Evolutionary conservation across 495 filamentous ascomycete species (phyloP), one percentile per base, ranked within the genome.

Genomic region (Lasiosphaeris hirsuta): DNA sequence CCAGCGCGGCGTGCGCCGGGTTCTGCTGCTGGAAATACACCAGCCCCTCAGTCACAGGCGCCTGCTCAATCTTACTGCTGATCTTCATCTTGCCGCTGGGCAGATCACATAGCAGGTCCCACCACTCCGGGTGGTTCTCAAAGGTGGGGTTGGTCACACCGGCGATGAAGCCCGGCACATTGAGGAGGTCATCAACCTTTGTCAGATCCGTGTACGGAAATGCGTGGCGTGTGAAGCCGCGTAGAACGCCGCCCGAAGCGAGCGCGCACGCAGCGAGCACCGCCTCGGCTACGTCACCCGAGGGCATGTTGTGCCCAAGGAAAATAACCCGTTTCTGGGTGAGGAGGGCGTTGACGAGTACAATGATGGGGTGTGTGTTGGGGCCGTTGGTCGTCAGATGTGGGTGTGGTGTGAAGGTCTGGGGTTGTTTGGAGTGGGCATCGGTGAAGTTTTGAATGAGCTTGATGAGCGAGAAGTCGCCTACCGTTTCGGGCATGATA

Each of bases 141-240:
- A 99, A 97, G 0, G 89, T 90, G 8, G 92, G 94, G 71, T 99
- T 99, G 2, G 94, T 99, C 14, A 99, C 94, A 56, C 94, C 94
- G 15, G 94, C 94, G 65, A 99, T 95, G 69, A 99, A 99, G 7
- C 94, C 94, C 15, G 95, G 92, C 1, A 99, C 95, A 59, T 90
- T 89, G 34, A 97, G 79, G 6, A 99, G 82, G 68, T 97, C 94
- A 62, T 99, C 94, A 47, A 99, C 90, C 71, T 99, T 99, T 42
- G 90, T 96, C 17, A 99, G 80, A 71, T 99, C 94, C 7, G 94
- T 99, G 68, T 99, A 99, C 6, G 94, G 94, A 67, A 99, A 99
- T 11, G 95, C 95, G 75, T 96, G 90, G n/a, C 94, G 84, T 15
- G 92, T 96, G 72, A 97, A 97, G 18, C 95, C 94, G 41, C 90